Percentiles rank a stretch among this genome's conserved stretches.
Evolutionary conservation across 75 land plant genomes (phyloP).

Genomic region (Pinus albicaulis): DNA sequence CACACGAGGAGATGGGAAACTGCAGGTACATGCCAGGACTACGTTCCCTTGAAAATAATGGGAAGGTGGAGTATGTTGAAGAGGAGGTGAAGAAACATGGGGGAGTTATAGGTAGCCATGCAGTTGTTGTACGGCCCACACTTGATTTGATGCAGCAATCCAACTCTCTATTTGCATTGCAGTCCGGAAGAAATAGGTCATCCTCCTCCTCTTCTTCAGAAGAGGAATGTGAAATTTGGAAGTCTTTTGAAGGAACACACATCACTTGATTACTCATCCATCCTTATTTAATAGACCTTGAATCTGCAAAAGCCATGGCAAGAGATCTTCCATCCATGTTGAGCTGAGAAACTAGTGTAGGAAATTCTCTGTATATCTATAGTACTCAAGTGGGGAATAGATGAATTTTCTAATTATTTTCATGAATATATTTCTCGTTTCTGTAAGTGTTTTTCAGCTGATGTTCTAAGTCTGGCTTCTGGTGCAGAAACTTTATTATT

Average conservation of each 20-base stretch:
- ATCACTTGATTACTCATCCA: background rate
- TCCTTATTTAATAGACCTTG: background rate
- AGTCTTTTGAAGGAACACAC: conserved; percentile 5
- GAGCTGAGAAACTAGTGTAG: background rate
- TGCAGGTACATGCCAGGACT: conserved; percentile 6
- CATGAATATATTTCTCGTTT: background rate
- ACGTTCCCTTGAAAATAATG: background rate
- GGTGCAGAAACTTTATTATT: too few relatives aligned
- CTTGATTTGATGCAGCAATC: conserved; percentile 10
- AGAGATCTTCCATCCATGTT: background rate
- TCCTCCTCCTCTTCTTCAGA: background rate
- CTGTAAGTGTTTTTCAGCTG: too few relatives aligned
- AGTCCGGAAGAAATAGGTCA: background rate
- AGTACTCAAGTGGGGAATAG: background rate
- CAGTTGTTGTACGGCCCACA: conserved; percentile 4
- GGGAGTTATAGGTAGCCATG: background rate
- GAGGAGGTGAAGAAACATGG: background rate
- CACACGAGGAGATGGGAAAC: background rate
- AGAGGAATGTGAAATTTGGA: conserved; percentile 11
- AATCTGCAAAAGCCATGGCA: background rate
- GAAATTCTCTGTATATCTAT: background rate
- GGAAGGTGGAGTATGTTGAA: background rate
- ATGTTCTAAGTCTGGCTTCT: too few relatives aligned
- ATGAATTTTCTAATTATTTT: background rate
- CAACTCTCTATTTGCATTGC: conserved; percentile 3